These are phyloP conservation scores for Rhodomyrtus tomentosa DNA, from an alignment of 345 rosid genomes.

Conservation along the genomic window DNA sequence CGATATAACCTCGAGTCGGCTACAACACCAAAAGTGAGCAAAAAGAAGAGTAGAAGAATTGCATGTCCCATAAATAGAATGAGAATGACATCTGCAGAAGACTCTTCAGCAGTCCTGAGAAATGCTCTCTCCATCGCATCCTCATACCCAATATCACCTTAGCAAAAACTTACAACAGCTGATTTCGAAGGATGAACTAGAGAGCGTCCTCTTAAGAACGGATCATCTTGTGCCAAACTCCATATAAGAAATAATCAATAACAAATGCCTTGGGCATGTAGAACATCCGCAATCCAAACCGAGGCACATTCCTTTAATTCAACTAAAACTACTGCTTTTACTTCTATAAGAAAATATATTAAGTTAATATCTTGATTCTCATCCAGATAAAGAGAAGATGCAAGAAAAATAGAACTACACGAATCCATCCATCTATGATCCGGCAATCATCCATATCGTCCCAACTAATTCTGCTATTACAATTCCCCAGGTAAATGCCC, in stretches of 20 bases:
- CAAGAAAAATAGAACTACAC: background rate
- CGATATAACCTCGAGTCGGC: background rate
- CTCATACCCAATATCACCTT: background rate
- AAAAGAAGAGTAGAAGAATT: background rate
- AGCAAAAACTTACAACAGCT: background rate
- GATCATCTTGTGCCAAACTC: background rate
- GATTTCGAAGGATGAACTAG: background rate
- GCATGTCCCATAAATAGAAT: background rate
- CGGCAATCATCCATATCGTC: background rate
- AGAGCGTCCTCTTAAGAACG: background rate
- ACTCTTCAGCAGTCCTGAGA: background rate
- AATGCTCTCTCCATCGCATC: background rate
- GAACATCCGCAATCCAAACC: background rate
- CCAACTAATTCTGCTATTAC: background rate
- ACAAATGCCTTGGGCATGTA: background rate
- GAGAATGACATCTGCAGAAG: background rate
- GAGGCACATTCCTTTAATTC: background rate
- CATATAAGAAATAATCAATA: background rate
- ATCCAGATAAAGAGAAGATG: background rate
- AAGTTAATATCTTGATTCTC: no score
- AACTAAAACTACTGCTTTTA: background rate
- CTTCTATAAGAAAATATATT: background rate
- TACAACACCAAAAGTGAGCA: background rate
- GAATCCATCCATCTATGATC: background rate
- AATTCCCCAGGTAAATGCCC: background rate